These are phyloP conservation scores for Tripidium arundinaceum DNA, from an alignment of 202 grass and related monocot genomes.

Conservation along the genomic window DNA sequence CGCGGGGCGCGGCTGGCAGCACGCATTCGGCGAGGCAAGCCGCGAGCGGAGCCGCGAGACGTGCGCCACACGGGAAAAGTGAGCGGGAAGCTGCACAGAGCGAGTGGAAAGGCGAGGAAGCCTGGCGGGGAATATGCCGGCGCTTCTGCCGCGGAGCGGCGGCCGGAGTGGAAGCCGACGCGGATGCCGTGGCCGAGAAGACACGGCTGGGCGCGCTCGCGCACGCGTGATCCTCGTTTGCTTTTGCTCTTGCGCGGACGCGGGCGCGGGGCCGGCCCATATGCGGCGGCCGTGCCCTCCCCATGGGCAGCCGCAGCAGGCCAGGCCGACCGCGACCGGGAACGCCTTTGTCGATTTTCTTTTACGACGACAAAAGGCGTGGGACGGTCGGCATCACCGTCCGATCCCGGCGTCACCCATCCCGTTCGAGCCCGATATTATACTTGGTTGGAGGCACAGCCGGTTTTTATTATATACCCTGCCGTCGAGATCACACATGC, in stretches of 20 bases:
- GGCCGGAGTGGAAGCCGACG: not conserved
- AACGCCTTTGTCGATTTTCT: no score
- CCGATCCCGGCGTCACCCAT: not conserved
- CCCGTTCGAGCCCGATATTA: not conserved
- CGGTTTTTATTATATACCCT: not conserved
- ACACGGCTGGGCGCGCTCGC: not conserved
- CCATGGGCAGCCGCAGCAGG: no score
- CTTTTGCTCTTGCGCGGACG: not conserved
- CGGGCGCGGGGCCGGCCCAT: no score
- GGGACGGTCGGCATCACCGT: not conserved
- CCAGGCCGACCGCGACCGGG: no score
- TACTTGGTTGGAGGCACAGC: not conserved
- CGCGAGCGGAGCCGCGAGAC: not conserved
- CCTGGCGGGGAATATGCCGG: not conserved
- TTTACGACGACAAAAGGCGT: not conserved
- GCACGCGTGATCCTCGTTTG: not conserved
- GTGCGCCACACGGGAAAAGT: not conserved
- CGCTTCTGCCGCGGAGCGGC: no score
- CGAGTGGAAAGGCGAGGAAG: not conserved
- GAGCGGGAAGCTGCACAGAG: no score
- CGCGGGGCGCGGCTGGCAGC: no score
- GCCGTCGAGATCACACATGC: not conserved
- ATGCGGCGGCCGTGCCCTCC: no score
- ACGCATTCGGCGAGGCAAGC: not conserved
- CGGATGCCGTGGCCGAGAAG: not conserved